These are phyloP conservation scores for Pythium aphanidermatum DNA, from an alignment of 352 stramenopile genomes.

Conservation along the genomic window DNA sequence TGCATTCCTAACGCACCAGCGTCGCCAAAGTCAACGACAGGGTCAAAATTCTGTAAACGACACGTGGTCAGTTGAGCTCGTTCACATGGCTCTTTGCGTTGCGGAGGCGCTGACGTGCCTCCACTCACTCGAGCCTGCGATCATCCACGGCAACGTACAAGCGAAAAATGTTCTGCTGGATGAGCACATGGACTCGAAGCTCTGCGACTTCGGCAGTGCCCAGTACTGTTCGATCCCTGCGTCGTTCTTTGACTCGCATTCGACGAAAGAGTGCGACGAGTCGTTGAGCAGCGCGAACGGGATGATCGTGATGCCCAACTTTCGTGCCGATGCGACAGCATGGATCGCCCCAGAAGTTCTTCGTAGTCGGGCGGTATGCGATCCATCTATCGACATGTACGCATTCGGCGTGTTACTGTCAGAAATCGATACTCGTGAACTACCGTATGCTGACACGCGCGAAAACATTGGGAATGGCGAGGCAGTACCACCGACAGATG, in stretches of 20 bases:
- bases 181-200: conserved; percentile 26
- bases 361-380: conserved; percentile 4
- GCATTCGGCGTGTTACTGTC: conserved; percentile 22
- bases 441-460: conserved; percentile 15
- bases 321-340: conserved; percentile 10
- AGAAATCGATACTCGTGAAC: conserved; percentile 25
- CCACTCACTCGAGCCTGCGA: conserved; percentile 21
- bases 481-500: conserved; percentile 4
- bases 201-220: conserved; percentile 30
- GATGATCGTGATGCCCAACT: conserved; percentile 5
- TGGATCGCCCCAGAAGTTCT: conserved; percentile 23
- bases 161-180: conserved; percentile 28
- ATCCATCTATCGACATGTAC: conserved; percentile 24
- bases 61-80: conserved; percentile 26
- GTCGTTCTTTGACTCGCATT: conserved; percentile 2
- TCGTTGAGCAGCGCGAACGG: background rate
- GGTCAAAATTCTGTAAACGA: background rate
- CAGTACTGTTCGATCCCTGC: conserved; percentile 16
- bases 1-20: conserved; percentile 13
- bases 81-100: conserved; percentile 38
- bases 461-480: background rate
- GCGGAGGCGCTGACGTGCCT: conserved; percentile 30
- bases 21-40: conserved; percentile 1
- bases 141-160: conserved; percentile 32
- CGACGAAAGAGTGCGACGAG: background rate